These are phyloP conservation scores for Boletus vermiculosoides DNA, from an alignment of 768 basidiomycete species.

Conservation along the genomic window DNA sequence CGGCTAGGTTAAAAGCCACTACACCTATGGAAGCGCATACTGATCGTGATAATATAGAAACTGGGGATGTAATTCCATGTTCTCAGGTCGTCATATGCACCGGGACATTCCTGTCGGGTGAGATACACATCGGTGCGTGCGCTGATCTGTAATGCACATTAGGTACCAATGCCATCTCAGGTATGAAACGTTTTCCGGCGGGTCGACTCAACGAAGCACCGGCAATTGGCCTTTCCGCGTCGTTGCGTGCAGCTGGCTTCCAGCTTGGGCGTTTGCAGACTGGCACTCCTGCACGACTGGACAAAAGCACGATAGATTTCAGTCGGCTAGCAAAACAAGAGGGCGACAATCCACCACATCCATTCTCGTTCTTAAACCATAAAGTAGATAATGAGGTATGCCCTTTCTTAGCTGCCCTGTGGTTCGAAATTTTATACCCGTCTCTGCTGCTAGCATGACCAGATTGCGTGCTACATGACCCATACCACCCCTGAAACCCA, in stretches of 20 bases:
- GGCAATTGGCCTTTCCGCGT: conserved; percentile 71
- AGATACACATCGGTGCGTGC: conserved; percentile 79
- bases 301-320: conserved; percentile 70
- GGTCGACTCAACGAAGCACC: conserved; percentile 74
- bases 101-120: conserved; percentile 87
- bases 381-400: conserved; percentile 66
- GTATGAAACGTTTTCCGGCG: conserved; percentile 72
- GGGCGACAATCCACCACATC: conserved; percentile 62
- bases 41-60: conserved; percentile 43
- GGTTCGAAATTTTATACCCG: neutral
- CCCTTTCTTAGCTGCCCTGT: conserved; percentile 13
- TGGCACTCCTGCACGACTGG: conserved; percentile 81
- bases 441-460: conserved; percentile 53
- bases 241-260: conserved; percentile 74
- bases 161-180: conserved; percentile 30
- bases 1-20: conserved; percentile 49
- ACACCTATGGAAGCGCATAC: neutral
- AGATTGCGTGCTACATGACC: conserved; percentile 72
- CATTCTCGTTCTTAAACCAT: conserved; percentile 76
- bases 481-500: conserved; percentile 73
- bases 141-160: neutral
- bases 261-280: conserved; percentile 82
- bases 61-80: conserved; percentile 72
- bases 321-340: conserved; percentile 56
- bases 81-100: conserved; percentile 86